A percentile compares a stretch with the other conserved stretches of the same genome.
Conservation (phyloP, 169 alveolate species). For the Plasmodium vinckei region DNA sequence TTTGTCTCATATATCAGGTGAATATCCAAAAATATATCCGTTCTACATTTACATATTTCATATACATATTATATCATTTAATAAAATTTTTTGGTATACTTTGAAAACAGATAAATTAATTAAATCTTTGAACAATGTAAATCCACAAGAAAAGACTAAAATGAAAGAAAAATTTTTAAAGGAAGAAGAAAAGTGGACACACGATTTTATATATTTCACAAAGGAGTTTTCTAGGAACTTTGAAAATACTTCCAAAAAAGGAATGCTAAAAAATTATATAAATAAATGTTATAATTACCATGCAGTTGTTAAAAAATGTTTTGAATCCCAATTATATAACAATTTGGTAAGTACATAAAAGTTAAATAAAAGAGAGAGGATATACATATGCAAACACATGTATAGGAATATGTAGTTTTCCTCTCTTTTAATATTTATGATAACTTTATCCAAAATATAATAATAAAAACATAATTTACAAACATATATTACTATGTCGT, state of each 20-base stretch:
- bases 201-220: slow-evolving; percentile 61
- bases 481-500: background rate
- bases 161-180: slow-evolving; percentile 20
- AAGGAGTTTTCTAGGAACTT: slow-evolving; percentile 52
- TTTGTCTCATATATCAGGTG: slow-evolving; percentile 70
- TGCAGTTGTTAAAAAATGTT: slow-evolving; percentile 33
- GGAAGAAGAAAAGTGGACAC: slow-evolving; percentile 70
- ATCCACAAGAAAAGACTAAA: slow-evolving; percentile 18
- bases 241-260: slow-evolving; percentile 21
- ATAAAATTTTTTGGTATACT: background rate
- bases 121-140: background rate
- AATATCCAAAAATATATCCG: background rate
- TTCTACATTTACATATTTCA: background rate
- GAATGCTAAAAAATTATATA: slow-evolving; percentile 24
- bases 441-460: background rate
- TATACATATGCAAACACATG: background rate
- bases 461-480: slow-evolving; percentile 6
- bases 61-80: background rate
- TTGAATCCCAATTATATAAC: slow-evolving; percentile 21
- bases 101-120: slow-evolving; percentile 28
- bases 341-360: slow-evolving; percentile 29
- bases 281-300: slow-evolving; percentile 64
- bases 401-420: background rate
- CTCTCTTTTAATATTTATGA: too few relatives aligned
- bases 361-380: background rate